phyloP scores from a whole-genome alignment of 148 eudicot genomes.

The Spergularia marina region DNA sequence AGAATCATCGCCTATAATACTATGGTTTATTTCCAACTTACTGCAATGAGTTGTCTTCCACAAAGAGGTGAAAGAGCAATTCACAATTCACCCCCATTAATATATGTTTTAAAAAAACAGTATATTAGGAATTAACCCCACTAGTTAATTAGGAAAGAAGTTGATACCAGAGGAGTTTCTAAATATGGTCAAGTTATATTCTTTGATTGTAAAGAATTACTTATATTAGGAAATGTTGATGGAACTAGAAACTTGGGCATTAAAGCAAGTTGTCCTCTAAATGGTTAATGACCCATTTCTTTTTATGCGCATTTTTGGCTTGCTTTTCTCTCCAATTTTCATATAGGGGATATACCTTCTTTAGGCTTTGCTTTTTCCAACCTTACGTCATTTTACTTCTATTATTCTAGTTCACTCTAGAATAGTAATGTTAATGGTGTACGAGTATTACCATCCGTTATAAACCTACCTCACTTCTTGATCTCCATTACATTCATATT shows the following conservation, averaged over 20 bases:
- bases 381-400: background rate
- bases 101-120: background rate
- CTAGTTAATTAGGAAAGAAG: slow-evolving; percentile 17
- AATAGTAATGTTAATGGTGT: too few species aligned
- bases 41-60: slow-evolving; percentile 7
- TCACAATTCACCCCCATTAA: background rate
- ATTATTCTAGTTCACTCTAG: too few species aligned
- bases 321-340: background rate
- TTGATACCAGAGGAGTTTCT: slow-evolving; percentile 18
- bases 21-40: too few species aligned
- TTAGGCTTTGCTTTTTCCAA: background rate
- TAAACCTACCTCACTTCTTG: too few species aligned
- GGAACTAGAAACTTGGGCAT: slow-evolving; percentile 20
- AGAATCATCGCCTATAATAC: too few species aligned
- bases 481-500: too few species aligned
- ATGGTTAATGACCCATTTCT: slow-evolving; percentile 12
- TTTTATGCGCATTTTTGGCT: background rate
- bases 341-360: background rate
- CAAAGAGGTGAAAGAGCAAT: background rate
- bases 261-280: slow-evolving; percentile 8
- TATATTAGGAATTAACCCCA: background rate
- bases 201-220: slow-evolving; percentile 11
- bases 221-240: slow-evolving; percentile 2
- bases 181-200: slow-evolving; percentile 11
- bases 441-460: too few species aligned